Conservation (phyloP, 495 filamentous ascomycete genomes). For the Recurvomyces mirabilis region DNA sequence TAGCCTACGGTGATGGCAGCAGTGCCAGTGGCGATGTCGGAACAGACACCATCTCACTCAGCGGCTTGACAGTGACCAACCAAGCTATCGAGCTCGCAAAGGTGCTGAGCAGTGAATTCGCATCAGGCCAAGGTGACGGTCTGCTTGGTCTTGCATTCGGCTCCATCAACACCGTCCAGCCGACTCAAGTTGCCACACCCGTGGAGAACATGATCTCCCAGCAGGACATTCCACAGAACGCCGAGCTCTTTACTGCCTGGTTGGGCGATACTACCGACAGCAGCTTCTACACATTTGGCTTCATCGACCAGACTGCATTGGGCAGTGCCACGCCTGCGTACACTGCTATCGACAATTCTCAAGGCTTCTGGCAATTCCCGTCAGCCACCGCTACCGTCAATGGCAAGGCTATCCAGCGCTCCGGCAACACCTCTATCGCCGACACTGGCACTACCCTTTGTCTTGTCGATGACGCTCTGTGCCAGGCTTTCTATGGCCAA, state of each 20-base stretch:
- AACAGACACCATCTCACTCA: constrained; percentile 55
- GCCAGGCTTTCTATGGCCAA: constrained; percentile 55
- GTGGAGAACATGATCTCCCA: constrained; percentile 69
- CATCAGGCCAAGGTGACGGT: constrained; percentile 50
- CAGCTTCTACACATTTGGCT: constrained; percentile 74
- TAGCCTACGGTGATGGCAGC: constrained; percentile 63
- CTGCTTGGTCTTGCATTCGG: constrained; percentile 60
- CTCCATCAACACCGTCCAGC: constrained; percentile 55
- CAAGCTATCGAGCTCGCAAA: constrained; percentile 63
- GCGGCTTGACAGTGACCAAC: constrained; percentile 54
- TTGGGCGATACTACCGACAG: constrained; percentile 17
- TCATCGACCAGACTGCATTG: constrained; percentile 55
- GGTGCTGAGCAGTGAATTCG: constrained; percentile 51
- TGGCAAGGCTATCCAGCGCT: constrained; percentile 43
- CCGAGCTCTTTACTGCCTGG: constrained; percentile 42
- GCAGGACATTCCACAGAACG: constrained; percentile 47
- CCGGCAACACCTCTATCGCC: constrained; percentile 65
- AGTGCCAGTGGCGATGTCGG: constrained; percentile 60
- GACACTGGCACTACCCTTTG: constrained; percentile 70
- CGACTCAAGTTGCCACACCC: constrained; percentile 52
- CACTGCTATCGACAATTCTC: constrained; percentile 53
- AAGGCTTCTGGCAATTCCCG: constrained; percentile 64
- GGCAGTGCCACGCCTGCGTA: constrained; percentile 46
- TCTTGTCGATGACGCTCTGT: constrained; percentile 54
- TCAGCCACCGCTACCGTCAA: constrained; percentile 50